Conservation (phyloP, 306 rosid species). For the Sechiopsis laciniata region DNA sequence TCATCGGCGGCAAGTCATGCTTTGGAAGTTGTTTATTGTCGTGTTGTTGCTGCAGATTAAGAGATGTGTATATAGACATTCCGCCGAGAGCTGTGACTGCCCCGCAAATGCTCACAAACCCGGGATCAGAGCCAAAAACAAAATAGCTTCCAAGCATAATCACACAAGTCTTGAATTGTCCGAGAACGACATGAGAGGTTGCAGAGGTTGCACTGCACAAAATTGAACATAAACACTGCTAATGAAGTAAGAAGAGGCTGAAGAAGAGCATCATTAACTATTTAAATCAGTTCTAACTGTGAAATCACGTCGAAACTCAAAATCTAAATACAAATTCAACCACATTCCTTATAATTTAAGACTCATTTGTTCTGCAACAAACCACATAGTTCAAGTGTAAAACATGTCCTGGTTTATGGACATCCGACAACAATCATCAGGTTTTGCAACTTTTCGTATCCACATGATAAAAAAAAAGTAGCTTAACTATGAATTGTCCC, state of each 20-base stretch:
- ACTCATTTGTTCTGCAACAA: not conserved
- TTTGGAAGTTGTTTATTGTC: conserved; percentile 29
- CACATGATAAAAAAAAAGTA: not conserved
- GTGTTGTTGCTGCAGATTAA: conserved; percentile 28
- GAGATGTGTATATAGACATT: conserved; percentile 46
- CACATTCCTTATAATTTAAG: not conserved
- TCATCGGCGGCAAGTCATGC: conserved; percentile 24
- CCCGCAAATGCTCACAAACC: conserved; percentile 44
- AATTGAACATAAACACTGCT: conserved; percentile 13
- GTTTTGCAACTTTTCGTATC: not conserved
- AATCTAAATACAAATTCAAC: not conserved
- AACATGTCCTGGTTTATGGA: not conserved
- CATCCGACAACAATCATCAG: not conserved
- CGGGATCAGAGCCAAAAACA: conserved; percentile 45
- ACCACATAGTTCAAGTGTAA: not conserved
- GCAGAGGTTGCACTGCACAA: conserved; percentile 89
- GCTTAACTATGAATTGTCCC: not conserved
- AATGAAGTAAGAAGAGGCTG: not conserved
- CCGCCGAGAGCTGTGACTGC: conserved; percentile 42
- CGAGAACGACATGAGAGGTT: conserved; percentile 85
- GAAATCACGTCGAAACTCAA: not conserved
- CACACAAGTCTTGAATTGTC: conserved; percentile 89
- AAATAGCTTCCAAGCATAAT: conserved; percentile 51
- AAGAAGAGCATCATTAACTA: not conserved
- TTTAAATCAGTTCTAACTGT: not conserved